Evolutionary conservation across 2,329 filamentous ascomycete genomes (phyloP).

Genomic region (Calonectria hongkongensis): DNA sequence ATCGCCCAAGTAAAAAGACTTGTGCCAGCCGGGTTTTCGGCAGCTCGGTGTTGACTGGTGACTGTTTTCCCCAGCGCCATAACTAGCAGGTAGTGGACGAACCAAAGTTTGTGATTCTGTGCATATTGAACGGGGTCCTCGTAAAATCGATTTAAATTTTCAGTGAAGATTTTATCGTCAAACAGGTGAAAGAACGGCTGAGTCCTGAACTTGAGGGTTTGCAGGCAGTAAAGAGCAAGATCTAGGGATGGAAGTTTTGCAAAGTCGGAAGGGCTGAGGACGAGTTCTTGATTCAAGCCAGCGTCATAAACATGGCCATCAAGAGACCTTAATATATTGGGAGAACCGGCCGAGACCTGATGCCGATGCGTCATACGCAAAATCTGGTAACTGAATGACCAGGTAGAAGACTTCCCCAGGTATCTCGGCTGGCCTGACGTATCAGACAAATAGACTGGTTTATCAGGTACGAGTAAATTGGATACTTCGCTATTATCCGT

Average conservation of each 20-base stretch:
- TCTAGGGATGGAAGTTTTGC: constrained; percentile 31
- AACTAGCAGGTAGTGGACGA: constrained; percentile 33
- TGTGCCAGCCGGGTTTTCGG: constrained; percentile 29
- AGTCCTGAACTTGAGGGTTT: constrained; percentile 36
- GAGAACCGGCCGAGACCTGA: background rate
- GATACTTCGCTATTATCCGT: constrained; percentile 24
- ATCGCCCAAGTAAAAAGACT: constrained; percentile 31
- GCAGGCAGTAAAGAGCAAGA: constrained; percentile 31
- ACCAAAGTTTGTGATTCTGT: constrained; percentile 28
- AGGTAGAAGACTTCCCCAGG: constrained; percentile 37
- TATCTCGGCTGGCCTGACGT: constrained; percentile 31
- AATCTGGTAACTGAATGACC: constrained; percentile 39
- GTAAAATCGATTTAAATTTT: constrained; percentile 26
- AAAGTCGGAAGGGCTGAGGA: constrained; percentile 14
- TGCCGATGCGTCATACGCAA: constrained; percentile 23
- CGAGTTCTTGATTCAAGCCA: constrained; percentile 14
- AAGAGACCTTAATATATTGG: constrained; percentile 11
- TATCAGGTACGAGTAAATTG: constrained; percentile 31
- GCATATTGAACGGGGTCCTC: constrained; percentile 22
- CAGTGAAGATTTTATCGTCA: constrained; percentile 31
- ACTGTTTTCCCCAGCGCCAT: constrained; percentile 39
- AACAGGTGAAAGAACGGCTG: constrained; percentile 34
- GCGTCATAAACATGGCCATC: constrained; percentile 33
- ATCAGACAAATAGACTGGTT: constrained; percentile 34
- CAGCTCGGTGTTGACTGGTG: background rate